Evolutionary conservation across 78 protist species (phyloP), one percentile per base, ranked within the genome.

Genomic region (Creolimax fragrantissima): DNA sequence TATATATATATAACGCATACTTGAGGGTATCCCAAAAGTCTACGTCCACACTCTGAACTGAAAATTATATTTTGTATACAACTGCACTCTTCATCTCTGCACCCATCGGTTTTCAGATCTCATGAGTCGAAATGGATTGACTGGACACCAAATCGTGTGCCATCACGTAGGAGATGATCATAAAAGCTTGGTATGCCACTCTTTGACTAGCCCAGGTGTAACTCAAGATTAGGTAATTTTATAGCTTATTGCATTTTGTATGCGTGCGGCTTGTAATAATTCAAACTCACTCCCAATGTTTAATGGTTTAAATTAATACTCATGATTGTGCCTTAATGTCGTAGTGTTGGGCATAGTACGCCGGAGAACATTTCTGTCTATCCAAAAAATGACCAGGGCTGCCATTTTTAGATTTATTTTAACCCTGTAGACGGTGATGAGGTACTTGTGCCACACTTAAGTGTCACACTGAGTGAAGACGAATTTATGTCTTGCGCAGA

Each of bases 371-470:
- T n/a, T n/a, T n/a, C n/a, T n/a, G n/a, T n/a, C n/a, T n/a, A n/a
- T n/a, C n/a, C n/a, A n/a, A n/a, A n/a, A n/a, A n/a, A n/a, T n/a
- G n/a, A n/a, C n/a, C n/a, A n/a, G n/a, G n/a, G n/a, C n/a, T n/a
- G n/a, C n/a, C n/a, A n/a, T n/a, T n/a, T n/a, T n/a, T n/a, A n/a
- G n/a, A n/a, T n/a, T n/a, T n/a, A n/a, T n/a, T 17, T 47, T 81
- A 37, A 3, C 3, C 84, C 24, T 88, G 91, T 47, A 81, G 93
- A 83, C 39, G 93, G 44, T 74, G 93, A 85, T 44, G 89, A 85
- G 5, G 93, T 91, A 44, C 89, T 81, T 17, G 89, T 91, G 36
- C 89, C 93, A 7, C 93, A 91, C 81, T 91, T 91, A 83, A 88
- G 93, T 37, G 88, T 84, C 7, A 88, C 36, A 17, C 85, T 91